Conservation (phyloP, 169 alveolate species). For the Besnoitia besnoiti region DNA sequence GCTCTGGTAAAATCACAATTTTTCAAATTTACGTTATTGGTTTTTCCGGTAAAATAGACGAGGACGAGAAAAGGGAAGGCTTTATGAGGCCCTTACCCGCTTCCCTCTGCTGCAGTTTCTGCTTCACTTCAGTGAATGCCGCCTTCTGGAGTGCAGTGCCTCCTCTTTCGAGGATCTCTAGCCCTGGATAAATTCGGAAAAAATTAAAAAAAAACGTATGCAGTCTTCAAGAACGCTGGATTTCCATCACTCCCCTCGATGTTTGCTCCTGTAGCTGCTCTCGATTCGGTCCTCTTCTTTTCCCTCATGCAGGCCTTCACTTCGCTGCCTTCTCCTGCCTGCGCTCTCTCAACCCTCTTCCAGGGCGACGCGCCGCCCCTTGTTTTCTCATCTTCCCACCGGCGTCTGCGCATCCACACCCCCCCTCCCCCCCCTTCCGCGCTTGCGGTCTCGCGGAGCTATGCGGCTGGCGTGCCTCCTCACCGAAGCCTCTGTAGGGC, state of each 20-base stretch:
- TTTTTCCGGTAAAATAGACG: too few species aligned
- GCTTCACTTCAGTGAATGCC: neutral
- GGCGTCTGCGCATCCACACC: too few species aligned
- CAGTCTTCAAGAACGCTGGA: too few species aligned
- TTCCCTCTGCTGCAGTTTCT: neutral
- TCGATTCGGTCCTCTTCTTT: neutral
- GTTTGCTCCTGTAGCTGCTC: too few species aligned
- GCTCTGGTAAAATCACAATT: too few species aligned
- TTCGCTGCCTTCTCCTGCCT: neutral
- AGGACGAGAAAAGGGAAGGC: neutral
- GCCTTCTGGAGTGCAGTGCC: slow-evolving; percentile 30
- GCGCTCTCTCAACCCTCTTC: neutral
- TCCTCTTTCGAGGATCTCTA: slow-evolving; percentile 14
- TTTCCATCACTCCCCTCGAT: too few species aligned
- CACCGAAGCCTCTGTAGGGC: slow-evolving; percentile 62
- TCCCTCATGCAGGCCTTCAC: neutral
- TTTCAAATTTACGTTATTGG: too few species aligned
- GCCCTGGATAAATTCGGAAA: neutral
- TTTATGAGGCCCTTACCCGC: neutral
- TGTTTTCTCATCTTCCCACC: too few species aligned
- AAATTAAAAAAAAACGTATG: neutral
- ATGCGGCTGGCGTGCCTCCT: neutral
- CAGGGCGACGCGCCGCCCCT: neutral
- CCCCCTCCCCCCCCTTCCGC: too few species aligned
- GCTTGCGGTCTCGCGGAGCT: too few species aligned